Base-by-base conservation (phyloP, 2,329 filamentous ascomycete species). In the Oidium heveae region DNA sequence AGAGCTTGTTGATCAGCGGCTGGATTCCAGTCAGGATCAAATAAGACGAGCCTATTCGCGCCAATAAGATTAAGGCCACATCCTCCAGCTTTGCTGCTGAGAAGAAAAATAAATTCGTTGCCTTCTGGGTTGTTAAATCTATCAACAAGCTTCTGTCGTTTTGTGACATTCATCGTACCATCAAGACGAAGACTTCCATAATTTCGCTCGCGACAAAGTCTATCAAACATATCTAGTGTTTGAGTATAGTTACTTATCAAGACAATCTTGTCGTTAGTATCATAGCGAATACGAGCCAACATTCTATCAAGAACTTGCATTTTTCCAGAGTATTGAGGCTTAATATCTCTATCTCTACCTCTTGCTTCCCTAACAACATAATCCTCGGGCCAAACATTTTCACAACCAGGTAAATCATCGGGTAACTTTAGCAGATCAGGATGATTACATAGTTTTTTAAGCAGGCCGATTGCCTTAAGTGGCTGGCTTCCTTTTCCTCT, bases 391-490 rank as follows among this genome's bases (percentile, higher is more conserved):
- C 80, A 91, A 61, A 77, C 77, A 32, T 78, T 66, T 63, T 98
- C 88, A 56, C 83, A 87, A 4, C 91, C 91, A 0, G 89, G 88
- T 33, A 98, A 71, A 64, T 98, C 91, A 0, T 79, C 77, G 0
- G 82, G 72, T 1, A 96, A 73, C 57, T 88, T 84, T 36, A 98
- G 76, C 3, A 98, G 75, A 65, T 98, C 91, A 0, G 91, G 91
- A 63, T 98, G 91, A 62, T 98, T 98, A 72, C 93, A 98, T 15
- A 98, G 80, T 67, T 98, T 98, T 70, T 98, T 98, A 63, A 98
- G 74, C 61, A 98, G 80, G 49, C 86, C 87, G 66, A 98, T 98
- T 8, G 91, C 91, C 67, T 96, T 96, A 51, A 98, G 74, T 1
- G 91, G 91, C 63, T 96, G 89, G 56, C 87, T 95, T 28, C 88